Conservation (phyloP, 257 asterid species). For the Leonotis leonurus region DNA sequence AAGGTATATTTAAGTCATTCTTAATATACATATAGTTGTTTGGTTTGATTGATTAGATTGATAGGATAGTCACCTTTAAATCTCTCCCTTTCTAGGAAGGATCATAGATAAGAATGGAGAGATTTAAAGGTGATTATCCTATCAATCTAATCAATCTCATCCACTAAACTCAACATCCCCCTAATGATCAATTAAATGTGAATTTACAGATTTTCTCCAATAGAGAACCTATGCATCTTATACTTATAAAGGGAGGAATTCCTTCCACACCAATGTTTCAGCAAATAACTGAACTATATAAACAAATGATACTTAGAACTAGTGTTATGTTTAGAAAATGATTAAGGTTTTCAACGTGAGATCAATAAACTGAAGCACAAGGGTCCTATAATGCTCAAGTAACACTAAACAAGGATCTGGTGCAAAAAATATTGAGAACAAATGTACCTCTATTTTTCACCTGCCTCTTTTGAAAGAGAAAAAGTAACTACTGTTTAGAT, state of each 20-base stretch:
- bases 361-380: neutral
- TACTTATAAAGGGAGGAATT: neutral
- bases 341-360: neutral
- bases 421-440: neutral
- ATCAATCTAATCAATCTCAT: too few relatives aligned
- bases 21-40: too few relatives aligned
- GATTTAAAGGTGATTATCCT: too few relatives aligned
- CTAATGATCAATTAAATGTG: neutral
- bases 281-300: neutral
- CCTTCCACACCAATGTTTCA: neutral
- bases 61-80: too few relatives aligned
- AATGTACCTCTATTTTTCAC: constrained; percentile 2
- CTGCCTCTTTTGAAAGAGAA: constrained; percentile 8
- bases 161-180: neutral
- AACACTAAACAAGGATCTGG: constrained; percentile 8
- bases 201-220: neutral
- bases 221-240: neutral
- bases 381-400: neutral
- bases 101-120: too few relatives aligned
- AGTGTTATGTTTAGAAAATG: neutral
- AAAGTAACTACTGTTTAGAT: neutral
- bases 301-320: constrained; percentile 6
- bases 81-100: too few relatives aligned
- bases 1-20: neutral
- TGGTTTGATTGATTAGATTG: too few relatives aligned